Percentiles rank a stretch among this genome's conserved stretches.
phyloP scores from a whole-genome alignment of 2,329 filamentous ascomycete genomes.

The Monosporascus sp. region DNA sequence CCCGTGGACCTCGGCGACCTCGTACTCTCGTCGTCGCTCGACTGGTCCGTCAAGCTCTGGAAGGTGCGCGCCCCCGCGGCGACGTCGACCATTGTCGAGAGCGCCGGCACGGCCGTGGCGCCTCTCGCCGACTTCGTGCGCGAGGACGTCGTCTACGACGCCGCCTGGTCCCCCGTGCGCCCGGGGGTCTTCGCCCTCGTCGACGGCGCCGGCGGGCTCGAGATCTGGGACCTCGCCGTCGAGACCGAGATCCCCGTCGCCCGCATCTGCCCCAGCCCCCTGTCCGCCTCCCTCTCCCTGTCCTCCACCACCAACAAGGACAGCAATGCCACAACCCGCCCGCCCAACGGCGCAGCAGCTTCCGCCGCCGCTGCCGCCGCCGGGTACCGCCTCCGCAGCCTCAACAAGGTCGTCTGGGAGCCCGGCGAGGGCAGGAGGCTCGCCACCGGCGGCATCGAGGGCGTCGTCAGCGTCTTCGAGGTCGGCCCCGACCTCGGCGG shows the following conservation, averaged over 20 bases:
- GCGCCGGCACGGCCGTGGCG: conserved; percentile 47
- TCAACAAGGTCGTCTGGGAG: conserved; percentile 96
- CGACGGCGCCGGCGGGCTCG: conserved; percentile 85
- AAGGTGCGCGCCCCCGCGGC: conserved; percentile 79
- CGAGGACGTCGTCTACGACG: conserved; percentile 96
- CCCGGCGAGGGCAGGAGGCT: conserved; percentile 78
- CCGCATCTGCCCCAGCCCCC: conserved; percentile 63
- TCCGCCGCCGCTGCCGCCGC: background rate
- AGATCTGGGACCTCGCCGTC: conserved; percentile 91
- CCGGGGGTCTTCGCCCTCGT: conserved; percentile 93
- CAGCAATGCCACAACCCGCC: background rate
- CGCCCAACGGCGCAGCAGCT: background rate
- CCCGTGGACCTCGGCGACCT: conserved; percentile 92
- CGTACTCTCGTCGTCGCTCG: conserved; percentile 83
- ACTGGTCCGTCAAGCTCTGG: conserved; percentile 98
- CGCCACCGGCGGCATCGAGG: conserved; percentile 88
- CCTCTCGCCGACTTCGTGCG: conserved; percentile 87
- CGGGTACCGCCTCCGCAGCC: conserved; percentile 38
- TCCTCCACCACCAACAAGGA: background rate
- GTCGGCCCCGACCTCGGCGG: conserved; percentile 78
- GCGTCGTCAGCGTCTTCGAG: conserved; percentile 87
- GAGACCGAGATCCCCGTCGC: conserved; percentile 90
- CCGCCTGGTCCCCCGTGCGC: conserved; percentile 89
- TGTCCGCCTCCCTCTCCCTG: background rate
- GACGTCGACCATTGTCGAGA: conserved; percentile 53